These are phyloP conservation scores for Candida ficus DNA, from an alignment of 805 yeast species.

Conservation along the genomic window DNA sequence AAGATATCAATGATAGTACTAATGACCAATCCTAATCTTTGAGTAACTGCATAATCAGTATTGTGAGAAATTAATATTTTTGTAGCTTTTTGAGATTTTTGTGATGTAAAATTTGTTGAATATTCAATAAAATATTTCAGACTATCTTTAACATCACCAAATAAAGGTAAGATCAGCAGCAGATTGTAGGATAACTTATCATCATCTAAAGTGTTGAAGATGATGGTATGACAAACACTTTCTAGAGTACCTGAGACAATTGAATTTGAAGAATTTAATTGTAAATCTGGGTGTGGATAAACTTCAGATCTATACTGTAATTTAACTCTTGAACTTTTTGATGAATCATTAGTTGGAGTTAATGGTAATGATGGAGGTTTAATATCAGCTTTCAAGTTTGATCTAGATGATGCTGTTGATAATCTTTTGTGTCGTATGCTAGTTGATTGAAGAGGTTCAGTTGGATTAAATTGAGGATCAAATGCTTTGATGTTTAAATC, in stretches of 20 bases:
- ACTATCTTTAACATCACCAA: slow-evolving; percentile 41
- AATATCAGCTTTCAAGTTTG: slow-evolving; percentile 13
- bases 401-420: slow-evolving; percentile 20
- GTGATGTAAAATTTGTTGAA: slow-evolving; percentile 30
- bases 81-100: slow-evolving; percentile 16
- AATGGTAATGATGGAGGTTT: slow-evolving; percentile 13
- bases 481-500: slow-evolving; percentile 40
- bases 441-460: slow-evolving; percentile 2
- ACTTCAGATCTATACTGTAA: slow-evolving; percentile 34
- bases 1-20: slow-evolving; percentile 53
- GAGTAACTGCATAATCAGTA: slow-evolving; percentile 37
- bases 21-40: slow-evolving; percentile 49
- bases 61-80: slow-evolving; percentile 25
- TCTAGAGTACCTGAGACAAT: slow-evolving; percentile 57
- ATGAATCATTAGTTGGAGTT: slow-evolving; percentile 2
- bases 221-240: slow-evolving; percentile 68
- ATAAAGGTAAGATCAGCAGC: slow-evolving; percentile 49
- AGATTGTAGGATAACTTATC: slow-evolving; percentile 36
- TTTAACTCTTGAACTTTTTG: slow-evolving; percentile 9
- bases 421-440: slow-evolving; percentile 24
- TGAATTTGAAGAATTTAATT: slow-evolving; percentile 42
- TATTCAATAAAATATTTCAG: slow-evolving; percentile 41
- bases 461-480: slow-evolving; percentile 24
- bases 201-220: slow-evolving; percentile 45
- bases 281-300: slow-evolving; percentile 61